phyloP scores from a whole-genome alignment of 192 early-diverging fungal genomes.

The Geranomyces michiganensis region DNA sequence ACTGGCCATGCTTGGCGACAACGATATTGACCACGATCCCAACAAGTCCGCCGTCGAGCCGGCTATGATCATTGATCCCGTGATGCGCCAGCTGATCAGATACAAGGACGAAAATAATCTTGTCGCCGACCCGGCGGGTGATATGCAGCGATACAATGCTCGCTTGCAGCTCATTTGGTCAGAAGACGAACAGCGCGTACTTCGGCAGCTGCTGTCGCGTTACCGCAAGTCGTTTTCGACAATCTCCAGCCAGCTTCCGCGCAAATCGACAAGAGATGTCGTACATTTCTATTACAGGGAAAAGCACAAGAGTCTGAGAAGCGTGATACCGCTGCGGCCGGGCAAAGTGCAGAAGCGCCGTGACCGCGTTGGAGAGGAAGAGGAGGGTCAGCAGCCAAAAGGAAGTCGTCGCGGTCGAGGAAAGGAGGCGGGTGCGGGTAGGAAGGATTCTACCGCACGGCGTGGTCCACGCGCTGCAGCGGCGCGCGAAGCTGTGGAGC shows the following conservation, averaged over 20 bases:
- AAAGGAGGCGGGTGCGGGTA: conserved; percentile 1
- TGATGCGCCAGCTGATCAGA: conserved; percentile 14
- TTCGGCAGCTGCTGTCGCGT: conserved; percentile 40
- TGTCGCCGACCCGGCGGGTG: conserved; percentile 45
- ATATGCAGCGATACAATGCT: conserved; percentile 42
- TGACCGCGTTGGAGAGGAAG: conserved; percentile 13
- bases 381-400: neutral
- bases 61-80: conserved; percentile 35
- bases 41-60: conserved; percentile 16
- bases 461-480: neutral
- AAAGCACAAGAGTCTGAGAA: conserved; percentile 29
- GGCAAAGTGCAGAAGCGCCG: neutral
- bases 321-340: neutral
- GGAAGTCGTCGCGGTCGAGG: conserved; percentile 4
- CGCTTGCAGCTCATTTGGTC: conserved; percentile 43
- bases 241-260: conserved; percentile 39
- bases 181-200: conserved; percentile 39
- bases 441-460: neutral
- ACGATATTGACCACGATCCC: conserved; percentile 29
- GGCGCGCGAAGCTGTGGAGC: neutral
- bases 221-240: conserved; percentile 55
- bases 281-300: conserved; percentile 57
- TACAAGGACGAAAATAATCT: conserved; percentile 42
- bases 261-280: conserved; percentile 49
- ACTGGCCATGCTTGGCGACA: conserved; percentile 39